Base-by-base conservation (phyloP, 441 rosid genomes). In the Jatropha podagrica region DNA sequence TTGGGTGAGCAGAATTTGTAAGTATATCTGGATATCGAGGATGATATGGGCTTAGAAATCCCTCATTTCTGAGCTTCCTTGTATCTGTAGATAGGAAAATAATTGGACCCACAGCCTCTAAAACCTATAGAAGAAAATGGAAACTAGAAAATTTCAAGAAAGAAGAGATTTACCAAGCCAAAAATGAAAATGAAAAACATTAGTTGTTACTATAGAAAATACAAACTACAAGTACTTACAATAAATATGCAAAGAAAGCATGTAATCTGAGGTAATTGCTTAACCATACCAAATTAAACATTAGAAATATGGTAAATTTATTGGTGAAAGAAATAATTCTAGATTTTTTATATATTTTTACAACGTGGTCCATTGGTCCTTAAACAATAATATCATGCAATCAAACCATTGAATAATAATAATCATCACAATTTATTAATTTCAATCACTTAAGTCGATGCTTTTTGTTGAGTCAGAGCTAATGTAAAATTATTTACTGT, bases 11-110 rank as follows among this genome's bases (percentile, higher is more conserved):
- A 85, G 98, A 92, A 82, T 97, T 97, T 56, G 99, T 95, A 63
- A 94, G 97, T 77, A 97, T 97, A 85, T 97, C 99, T 13, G 99
- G 99, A 82, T 91, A 95, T 60, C 99, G 91, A 69, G 99, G 98
- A 84, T 97, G 99, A 83, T 94, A 97, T 70, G 98, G 99, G 81
- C 99, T 97, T 73, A 97, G 82, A 84, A 97, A 94, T 60, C 99
- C 99, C 88, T 94, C 98, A 82, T 95, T 95, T 81, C 98, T 90
- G 81, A 95, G 89, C 88, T 97, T 97, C 85, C 97, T 88, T 55
- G 98, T 95, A 88, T 97, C 99, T 65, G 97, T 94, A 68, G 98
- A 94, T 72, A 97, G 85, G 83, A 95, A 97, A 81, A 97, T 94
- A 74, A 93, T 91, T 64, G 98, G 99, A 77, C 98, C 99, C 44